These are phyloP conservation scores for Leccinellum albellum DNA, from an alignment of 768 basidiomycete species.

Conservation along the genomic window DNA sequence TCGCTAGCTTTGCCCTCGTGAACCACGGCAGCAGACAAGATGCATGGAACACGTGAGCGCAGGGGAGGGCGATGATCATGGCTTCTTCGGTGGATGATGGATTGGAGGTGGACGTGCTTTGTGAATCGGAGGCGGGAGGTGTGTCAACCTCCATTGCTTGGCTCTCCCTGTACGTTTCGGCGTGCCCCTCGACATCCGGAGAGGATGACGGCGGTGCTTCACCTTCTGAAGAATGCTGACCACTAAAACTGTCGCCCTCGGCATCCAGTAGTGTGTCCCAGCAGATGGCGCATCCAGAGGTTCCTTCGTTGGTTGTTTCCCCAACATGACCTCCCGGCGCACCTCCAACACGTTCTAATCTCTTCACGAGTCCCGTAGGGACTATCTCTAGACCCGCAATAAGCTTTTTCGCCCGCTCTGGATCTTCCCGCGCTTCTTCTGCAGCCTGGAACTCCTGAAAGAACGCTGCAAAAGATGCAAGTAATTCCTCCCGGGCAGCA, in stretches of 20 bases:
- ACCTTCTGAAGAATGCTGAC: slow-evolving; percentile 10
- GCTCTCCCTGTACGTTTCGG: slow-evolving; percentile 1
- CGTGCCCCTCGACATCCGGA: not conserved
- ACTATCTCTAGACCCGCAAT: slow-evolving; percentile 64
- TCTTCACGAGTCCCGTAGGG: slow-evolving; percentile 58
- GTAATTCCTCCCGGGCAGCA: slow-evolving; percentile 19
- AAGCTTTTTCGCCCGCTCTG: slow-evolving; percentile 61
- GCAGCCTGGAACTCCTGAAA: slow-evolving; percentile 25
- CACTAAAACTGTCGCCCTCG: slow-evolving; percentile 36
- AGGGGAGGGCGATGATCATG: slow-evolving; percentile 67
- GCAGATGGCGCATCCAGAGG: slow-evolving; percentile 65
- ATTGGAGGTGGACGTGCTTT: slow-evolving; percentile 4
- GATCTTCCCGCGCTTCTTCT: slow-evolving; percentile 52
- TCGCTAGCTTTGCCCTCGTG: slow-evolving; percentile 70
- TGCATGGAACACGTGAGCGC: slow-evolving; percentile 79
- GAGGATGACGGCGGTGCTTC: slow-evolving; percentile 2
- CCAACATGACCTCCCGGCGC: slow-evolving; percentile 33
- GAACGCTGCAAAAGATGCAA: slow-evolving; percentile 26
- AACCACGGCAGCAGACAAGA: slow-evolving; percentile 82
- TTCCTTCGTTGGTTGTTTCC: slow-evolving; percentile 32
- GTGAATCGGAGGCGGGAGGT: slow-evolving; percentile 6
- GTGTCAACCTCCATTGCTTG: slow-evolving; percentile 23
- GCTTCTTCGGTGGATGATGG: slow-evolving; percentile 20
- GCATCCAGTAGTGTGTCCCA: slow-evolving; percentile 62
- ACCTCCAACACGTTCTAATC: slow-evolving; percentile 52